Evolutionary conservation across 768 basidiomycete genomes (phyloP).

Genomic region (Amanita subjunquillea): DNA sequence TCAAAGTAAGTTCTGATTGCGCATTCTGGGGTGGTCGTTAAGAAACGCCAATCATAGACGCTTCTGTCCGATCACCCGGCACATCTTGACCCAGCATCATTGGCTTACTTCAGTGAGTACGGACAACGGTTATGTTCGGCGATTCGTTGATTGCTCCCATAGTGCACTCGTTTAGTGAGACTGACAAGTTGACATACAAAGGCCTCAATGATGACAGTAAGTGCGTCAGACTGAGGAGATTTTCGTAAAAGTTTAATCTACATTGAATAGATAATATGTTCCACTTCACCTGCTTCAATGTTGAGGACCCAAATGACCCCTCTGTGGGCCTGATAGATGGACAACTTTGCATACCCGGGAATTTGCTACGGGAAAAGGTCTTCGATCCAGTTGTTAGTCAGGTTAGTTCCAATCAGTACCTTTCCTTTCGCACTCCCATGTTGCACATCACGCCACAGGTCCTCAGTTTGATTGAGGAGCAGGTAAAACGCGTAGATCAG

Average conservation of each 20-base stretch:
- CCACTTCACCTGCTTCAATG: constrained; percentile 86
- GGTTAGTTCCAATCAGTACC: constrained; percentile 28
- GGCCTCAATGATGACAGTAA: constrained; percentile 70
- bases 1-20: constrained; percentile 31
- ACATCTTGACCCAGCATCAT: constrained; percentile 71
- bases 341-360: constrained; percentile 76
- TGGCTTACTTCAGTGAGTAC: constrained; percentile 68
- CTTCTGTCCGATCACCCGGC: constrained; percentile 77
- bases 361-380: constrained; percentile 71
- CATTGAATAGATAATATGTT: constrained; percentile 58
- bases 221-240: constrained; percentile 8
- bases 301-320: constrained; percentile 73
- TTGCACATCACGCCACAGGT: constrained; percentile 35
- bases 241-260: constrained; percentile 1
- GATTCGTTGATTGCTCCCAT: constrained; percentile 4
- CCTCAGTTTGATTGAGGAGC: constrained; percentile 68
- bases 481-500: constrained; percentile 56
- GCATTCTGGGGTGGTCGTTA: neutral
- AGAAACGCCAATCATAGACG: constrained; percentile 15
- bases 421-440: neutral
- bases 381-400: constrained; percentile 83
- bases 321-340: constrained; percentile 75
- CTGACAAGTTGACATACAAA: constrained; percentile 71
- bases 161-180: constrained; percentile 83
- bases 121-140: neutral